Conservation (phyloP, 768 basidiomycete species). For the Tylopilus vinaceipallidus region DNA sequence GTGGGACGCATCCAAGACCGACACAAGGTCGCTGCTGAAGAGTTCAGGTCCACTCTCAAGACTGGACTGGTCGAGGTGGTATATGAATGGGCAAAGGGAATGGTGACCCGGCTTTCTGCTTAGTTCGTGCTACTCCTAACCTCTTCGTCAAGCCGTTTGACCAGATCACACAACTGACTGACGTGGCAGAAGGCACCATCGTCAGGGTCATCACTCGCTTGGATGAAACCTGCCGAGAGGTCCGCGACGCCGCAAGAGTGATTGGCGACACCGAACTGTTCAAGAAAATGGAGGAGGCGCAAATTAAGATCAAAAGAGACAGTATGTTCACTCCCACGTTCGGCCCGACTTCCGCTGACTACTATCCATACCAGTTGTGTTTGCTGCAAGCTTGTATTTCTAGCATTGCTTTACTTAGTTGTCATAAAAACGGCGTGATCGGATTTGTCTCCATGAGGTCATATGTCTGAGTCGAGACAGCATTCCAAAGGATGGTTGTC, state of each 20-base stretch:
- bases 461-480: conserved; percentile 9
- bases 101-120: conserved; percentile 55
- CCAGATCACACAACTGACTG: conserved; percentile 89
- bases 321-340: conserved; percentile 55
- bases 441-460: conserved; percentile 1
- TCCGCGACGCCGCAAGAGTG: conserved; percentile 93
- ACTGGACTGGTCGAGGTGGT: conserved; percentile 94
- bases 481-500: conserved; percentile 21
- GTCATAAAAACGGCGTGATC: background rate
- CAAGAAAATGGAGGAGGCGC: conserved; percentile 97
- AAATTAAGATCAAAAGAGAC: conserved; percentile 91
- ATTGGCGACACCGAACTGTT: conserved; percentile 95
- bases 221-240: conserved; percentile 96
- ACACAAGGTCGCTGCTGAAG: conserved; percentile 76
- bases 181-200: conserved; percentile 95
- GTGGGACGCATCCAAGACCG: conserved; percentile 78
- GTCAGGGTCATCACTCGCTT: conserved; percentile 94
- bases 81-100: conserved; percentile 99
- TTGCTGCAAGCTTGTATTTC: conserved; percentile 86
- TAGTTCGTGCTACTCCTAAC: background rate
- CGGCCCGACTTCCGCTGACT: conserved; percentile 4
- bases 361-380: conserved; percentile 55
- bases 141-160: conserved; percentile 74
- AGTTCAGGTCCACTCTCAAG: conserved; percentile 77
- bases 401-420: conserved; percentile 31